Conservation (phyloP, 225 moss, liverwort and hornwort genomes). For the Bryoerythrophyllum caledonicum region DNA sequence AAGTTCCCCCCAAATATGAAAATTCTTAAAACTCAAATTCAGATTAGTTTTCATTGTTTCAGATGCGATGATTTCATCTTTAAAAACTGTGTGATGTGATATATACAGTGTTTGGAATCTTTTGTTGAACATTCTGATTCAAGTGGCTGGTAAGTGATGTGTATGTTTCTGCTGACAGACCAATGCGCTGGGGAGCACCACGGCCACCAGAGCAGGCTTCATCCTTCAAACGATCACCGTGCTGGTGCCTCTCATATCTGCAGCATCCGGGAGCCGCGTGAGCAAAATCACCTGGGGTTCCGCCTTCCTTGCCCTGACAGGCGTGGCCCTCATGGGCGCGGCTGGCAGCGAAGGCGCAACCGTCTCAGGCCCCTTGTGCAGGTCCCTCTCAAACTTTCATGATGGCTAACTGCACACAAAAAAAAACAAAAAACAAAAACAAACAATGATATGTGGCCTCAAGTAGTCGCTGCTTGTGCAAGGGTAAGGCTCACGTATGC, state of each 20-base stretch:
- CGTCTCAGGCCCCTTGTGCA: conserved; percentile 54
- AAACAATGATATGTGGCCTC: conserved; percentile 25
- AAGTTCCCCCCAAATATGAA: too few relatives aligned
- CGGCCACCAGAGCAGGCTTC: conserved; percentile 58
- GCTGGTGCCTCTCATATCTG: conserved; percentile 58
- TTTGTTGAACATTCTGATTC: too few relatives aligned
- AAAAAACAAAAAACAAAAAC: neutral
- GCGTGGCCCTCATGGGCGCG: conserved; percentile 53
- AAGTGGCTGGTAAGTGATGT: conserved; percentile 9
- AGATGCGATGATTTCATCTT: too few relatives aligned
- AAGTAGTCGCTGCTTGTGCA: conserved; percentile 41
- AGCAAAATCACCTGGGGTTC: conserved; percentile 60
- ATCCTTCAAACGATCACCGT: conserved; percentile 63
- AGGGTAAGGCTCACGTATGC: conserved; percentile 28
- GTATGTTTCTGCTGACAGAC: conserved; percentile 41
- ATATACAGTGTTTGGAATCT: too few relatives aligned
- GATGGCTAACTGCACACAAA: conserved; percentile 39
- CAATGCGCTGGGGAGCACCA: conserved; percentile 54
- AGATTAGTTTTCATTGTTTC: too few relatives aligned
- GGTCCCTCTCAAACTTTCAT: conserved; percentile 47
- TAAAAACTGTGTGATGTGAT: too few relatives aligned
- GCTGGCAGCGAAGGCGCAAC: conserved; percentile 44
- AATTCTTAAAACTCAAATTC: too few relatives aligned
- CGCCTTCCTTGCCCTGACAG: conserved; percentile 51
- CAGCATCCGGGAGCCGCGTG: conserved; percentile 41